A percentile compares a stretch with the other conserved stretches of the same genome.
phyloP scores from a whole-genome alignment of 148 eudicot genomes.

The Cornus controversa region DNA sequence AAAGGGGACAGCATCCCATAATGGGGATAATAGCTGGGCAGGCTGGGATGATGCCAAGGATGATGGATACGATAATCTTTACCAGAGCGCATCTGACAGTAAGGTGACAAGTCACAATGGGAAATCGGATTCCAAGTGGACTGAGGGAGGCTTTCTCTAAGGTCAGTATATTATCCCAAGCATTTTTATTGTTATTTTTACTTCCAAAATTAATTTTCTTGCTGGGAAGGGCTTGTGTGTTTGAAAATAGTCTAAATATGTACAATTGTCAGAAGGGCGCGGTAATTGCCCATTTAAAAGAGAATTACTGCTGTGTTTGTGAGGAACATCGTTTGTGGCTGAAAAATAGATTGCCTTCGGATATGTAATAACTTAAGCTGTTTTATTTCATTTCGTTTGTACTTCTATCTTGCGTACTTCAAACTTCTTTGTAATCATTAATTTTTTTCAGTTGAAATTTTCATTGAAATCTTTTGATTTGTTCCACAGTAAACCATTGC shows the following conservation, averaged over 20 bases:
- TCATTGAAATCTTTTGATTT: background rate
- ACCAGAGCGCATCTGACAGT: constrained; percentile 40
- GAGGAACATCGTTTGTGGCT: constrained; percentile 9
- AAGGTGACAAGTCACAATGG: constrained; percentile 44
- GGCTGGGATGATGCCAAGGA: constrained; percentile 94
- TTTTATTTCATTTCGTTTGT: background rate
- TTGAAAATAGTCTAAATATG: constrained; percentile 27
- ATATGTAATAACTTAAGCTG: constrained; percentile 2
- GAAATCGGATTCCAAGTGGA: constrained; percentile 65
- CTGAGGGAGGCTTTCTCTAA: constrained; percentile 79
- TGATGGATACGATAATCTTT: constrained; percentile 52
- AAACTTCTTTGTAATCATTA: background rate
- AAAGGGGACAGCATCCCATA: constrained; percentile 39
- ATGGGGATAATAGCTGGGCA: constrained; percentile 65
- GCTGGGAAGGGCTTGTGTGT: constrained; percentile 11
- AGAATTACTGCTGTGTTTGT: constrained; percentile 15
- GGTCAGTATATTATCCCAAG: constrained; percentile 23
- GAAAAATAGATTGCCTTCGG: background rate
- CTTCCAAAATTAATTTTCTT: background rate
- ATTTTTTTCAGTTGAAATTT: background rate
- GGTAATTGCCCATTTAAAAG: constrained; percentile 12
- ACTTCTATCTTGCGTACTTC: background rate
- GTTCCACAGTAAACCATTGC: background rate
- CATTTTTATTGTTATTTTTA: background rate
- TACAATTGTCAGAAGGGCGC: constrained; percentile 19